Base-by-base conservation (phyloP, 768 basidiomycete genomes). In the Suillus luteus region DNA sequence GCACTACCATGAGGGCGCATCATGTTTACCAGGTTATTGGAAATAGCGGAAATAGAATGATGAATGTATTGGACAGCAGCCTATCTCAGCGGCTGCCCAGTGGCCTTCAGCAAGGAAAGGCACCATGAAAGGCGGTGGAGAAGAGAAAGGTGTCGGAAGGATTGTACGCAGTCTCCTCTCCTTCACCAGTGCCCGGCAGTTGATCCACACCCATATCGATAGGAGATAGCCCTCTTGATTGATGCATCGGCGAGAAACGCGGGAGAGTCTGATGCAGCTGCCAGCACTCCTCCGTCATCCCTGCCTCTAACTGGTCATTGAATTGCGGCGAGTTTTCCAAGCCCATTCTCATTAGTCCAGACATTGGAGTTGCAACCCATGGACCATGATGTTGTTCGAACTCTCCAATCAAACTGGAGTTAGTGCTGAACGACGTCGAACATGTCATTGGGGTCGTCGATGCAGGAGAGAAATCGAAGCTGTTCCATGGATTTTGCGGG, bases 171-270 rank as follows among this genome's bases (percentile, higher is more conserved):
- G 17, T 31, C 17, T 58, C 38, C 17, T 41, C 40, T 41, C 17
- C 17, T 31, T 58, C 40, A 40, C 40, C 19, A 2, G 55, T 17
- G 17, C 24, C 27, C 31, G 57, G 57, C 10, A 58, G 40, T 10
- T 58, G 24, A 31, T 41, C 40, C 38, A 41, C 57, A 58, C 40
- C 27, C 38, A 58, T 31, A 43, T 58, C 57, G 17, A 58, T 58
- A 41, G 57, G 57, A 31, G 57, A 58, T 27, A 58, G 17, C 40
- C 57, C 57, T 58, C 57, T 41, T 17, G 40, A 31, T 17, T 43
- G 40, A 58, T 58, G 17, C 24, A 41, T 58, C 40, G 57, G 40
- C 24, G 40, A 31, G 17, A 10, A 41, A 31, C 11, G 38, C 11
- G 24, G 4, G 40, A 17, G 6, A 31, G 5, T 19, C 17, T 2